These are phyloP conservation scores for Boletus edulis DNA, from an alignment of 768 basidiomycete species.

Conservation along the genomic window DNA sequence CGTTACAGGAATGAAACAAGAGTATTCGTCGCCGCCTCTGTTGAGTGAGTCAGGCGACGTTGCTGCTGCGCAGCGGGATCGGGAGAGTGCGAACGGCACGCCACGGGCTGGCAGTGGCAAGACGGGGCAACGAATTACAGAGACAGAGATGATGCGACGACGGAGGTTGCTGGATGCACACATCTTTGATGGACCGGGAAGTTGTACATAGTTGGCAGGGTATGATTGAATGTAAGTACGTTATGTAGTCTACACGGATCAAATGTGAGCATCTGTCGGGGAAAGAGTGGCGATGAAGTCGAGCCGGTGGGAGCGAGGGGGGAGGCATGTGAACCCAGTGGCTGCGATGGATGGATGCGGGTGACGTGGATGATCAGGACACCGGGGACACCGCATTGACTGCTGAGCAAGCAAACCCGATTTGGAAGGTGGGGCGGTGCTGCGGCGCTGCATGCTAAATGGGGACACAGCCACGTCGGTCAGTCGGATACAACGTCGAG, in stretches of 20 bases:
- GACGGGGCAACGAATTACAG: slow-evolving; percentile 70
- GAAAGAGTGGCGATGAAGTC: neutral
- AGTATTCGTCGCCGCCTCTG: slow-evolving; percentile 9
- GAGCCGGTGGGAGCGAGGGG: slow-evolving; percentile 5
- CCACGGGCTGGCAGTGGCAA: slow-evolving; percentile 35
- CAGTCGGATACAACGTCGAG: slow-evolving; percentile 34
- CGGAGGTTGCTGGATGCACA: slow-evolving; percentile 75
- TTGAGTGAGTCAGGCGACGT: slow-evolving; percentile 2
- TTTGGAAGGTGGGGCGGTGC: slow-evolving; percentile 29
- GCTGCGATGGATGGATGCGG: no score
- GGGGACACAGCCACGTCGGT: slow-evolving; percentile 34
- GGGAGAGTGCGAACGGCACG: slow-evolving; percentile 30
- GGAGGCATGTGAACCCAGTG: neutral
- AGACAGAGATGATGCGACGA: slow-evolving; percentile 75
- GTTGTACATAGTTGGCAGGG: neutral
- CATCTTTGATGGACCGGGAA: slow-evolving; percentile 42
- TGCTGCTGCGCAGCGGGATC: slow-evolving; percentile 7
- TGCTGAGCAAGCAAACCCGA: slow-evolving; percentile 15
- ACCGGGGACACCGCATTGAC: slow-evolving; percentile 25
- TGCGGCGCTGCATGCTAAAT: slow-evolving; percentile 35
- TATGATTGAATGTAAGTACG: neutral
- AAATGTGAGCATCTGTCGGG: neutral
- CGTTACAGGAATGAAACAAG: slow-evolving; percentile 18
- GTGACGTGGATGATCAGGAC: slow-evolving; percentile 8
- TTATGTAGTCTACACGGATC: slow-evolving; percentile 1